Evolutionary conservation across 352 stramenopile species (phyloP), one percentile per base, ranked within the genome.

Genomic region (Plasmopara viticola): DNA sequence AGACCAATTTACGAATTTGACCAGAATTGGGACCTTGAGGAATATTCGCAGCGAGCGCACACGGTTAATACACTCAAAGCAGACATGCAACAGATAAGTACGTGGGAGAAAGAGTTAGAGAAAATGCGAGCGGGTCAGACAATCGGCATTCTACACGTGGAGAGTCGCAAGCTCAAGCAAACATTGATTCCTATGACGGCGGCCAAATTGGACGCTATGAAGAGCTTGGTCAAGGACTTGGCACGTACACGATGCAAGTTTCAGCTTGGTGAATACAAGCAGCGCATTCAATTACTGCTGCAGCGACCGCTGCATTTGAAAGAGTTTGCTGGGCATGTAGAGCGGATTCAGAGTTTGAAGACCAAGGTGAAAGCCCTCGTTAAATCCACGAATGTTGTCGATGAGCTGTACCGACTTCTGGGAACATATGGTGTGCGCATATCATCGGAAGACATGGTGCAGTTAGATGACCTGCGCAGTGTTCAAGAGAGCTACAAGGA

Each of bases 101-200:
- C 71, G 25, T 98, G 93, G 92, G 78, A 95, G 44, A 96, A 97
- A 56, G 90, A 97, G 59, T 77, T 98, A 13, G 87, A 97, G 51
- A 96, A 96, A 46, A 96, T 98, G 87, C 74, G 86, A 18, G 84
- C 81, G 0, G 86, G 89, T 3, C 86, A 97, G 48, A 91, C 86
- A 2, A 95, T 95, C 43, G 94, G 94, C 1, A 97, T 95, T 29
- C 57, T 98, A 6, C 80, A 95, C 51, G 89, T 98, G 5, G 94
- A 98, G 56, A 95, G 79, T 41, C 72, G 90, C 6, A 96, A 97
- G 55, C 84, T 98, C 13, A 96, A 97, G 62, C 76, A 95, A 44
- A 91, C 78, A 39, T 60, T 98, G 37, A 92, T 94, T n/a, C 91
- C 90, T 0, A 95, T 97, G 71, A 95, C 86, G 0, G 85, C 91